Base-by-base conservation (phyloP, 768 basidiomycete genomes). In the Lentinus brumalis region DNA sequence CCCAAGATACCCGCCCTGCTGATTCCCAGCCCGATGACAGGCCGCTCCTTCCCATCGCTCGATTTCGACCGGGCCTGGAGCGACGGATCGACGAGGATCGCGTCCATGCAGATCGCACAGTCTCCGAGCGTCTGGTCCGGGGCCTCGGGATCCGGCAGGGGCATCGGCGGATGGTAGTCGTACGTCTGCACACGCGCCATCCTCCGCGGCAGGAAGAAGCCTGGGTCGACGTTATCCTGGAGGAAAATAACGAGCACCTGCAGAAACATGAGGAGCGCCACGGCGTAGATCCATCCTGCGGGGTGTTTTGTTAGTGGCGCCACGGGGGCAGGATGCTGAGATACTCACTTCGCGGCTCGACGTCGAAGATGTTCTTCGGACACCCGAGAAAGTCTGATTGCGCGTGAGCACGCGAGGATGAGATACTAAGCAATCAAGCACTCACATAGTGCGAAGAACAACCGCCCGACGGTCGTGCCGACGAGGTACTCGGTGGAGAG, bases 161-260 rank as follows among this genome's bases (percentile, higher is more conserved):
- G 88, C 41, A 96, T 75, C 3, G 81, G 78, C 7, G 93, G 94
- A 71, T 96, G 94, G 68, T 96, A 97, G 70, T 96, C 84, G 75
- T 96, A 92, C 16, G 78, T 74, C 66, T 88, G 84, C 6, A 79
- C 74, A 18, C 79, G 77, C 2, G 82, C 78, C 62, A 84, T 88
- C 91, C 94, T 63, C 32, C 26, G 14, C 3, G 92, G 88, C 30
- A 94, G 81, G 80, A 96, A 95, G 80, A 96, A 96, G 0, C 87
- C 79, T 0, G 94, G 88, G 2, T 92, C 91, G 40, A 95, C 74
- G 39, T 75, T 73, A 52, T 92, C 89, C 77, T 97, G 94, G 7
- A 92, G 78, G 31, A 87, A 69, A 18, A 95, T 70, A 2, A 92
- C 63, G 1, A 73, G 61, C 2, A 85, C 84, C 70, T 95, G 92